These are phyloP conservation scores for Fennellomyces sp. DNA, from an alignment of 371 early-diverging fungal species.

Conservation along the genomic window DNA sequence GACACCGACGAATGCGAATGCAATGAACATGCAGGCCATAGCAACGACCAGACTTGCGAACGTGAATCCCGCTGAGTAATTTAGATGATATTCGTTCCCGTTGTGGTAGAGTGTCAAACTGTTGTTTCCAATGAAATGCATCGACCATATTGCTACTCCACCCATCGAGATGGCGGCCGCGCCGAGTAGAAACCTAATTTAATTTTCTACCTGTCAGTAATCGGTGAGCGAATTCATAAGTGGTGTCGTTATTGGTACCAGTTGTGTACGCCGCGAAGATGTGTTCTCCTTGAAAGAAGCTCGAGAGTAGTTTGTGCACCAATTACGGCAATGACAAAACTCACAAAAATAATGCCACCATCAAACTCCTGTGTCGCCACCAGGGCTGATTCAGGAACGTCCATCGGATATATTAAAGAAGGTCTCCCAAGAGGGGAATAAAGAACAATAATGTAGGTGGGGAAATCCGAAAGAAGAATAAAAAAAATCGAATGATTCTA, in stretches of 20 bases:
- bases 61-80: slow-evolving; percentile 42
- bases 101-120: slow-evolving; percentile 27
- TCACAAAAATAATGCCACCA: slow-evolving; percentile 29
- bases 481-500: slow-evolving; percentile 3
- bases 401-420: slow-evolving; percentile 4
- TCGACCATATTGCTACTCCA: slow-evolving; percentile 50
- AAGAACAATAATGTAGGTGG: not conserved
- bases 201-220: not conserved
- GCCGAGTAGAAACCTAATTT: slow-evolving; percentile 36
- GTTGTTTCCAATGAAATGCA: slow-evolving; percentile 54
- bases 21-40: slow-evolving; percentile 40
- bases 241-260: slow-evolving; percentile 13
- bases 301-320: slow-evolving; percentile 25
- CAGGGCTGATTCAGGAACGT: not conserved
- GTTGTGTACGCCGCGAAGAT: slow-evolving; percentile 20
- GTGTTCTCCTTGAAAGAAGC: slow-evolving; percentile 23
- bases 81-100: slow-evolving; percentile 23
- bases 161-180: slow-evolving; percentile 46
- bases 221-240: not conserved
- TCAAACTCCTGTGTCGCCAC: slow-evolving; percentile 20
- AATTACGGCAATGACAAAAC: slow-evolving; percentile 21
- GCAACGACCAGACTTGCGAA: slow-evolving; percentile 42
- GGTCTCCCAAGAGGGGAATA: not conserved
- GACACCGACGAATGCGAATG: slow-evolving; percentile 44
- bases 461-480: slow-evolving; percentile 7